Conservation (phyloP, 495 filamentous ascomycete species). For the Neurospora sublineolata region DNA sequence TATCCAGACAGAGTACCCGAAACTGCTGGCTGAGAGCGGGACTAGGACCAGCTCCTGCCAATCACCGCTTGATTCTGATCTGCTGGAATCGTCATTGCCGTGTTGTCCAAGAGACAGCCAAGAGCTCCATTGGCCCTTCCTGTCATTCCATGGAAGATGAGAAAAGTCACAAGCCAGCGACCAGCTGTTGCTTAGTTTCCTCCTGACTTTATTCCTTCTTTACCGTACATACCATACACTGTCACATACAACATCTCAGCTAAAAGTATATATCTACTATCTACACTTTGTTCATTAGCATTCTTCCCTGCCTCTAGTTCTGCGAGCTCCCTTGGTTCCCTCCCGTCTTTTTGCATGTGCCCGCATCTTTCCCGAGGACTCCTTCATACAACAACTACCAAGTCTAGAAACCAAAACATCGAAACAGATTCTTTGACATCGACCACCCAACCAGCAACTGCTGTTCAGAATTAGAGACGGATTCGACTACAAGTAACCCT, state of each 20-base stretch:
- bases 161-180: neutral
- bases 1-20: neutral
- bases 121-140: neutral
- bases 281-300: neutral
- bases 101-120: neutral
- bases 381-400: neutral
- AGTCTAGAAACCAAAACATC: neutral
- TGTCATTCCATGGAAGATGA: neutral
- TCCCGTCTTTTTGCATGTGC: neutral
- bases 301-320: neutral
- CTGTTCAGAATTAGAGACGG: neutral
- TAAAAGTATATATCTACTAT: neutral
- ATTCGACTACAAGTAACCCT: neutral
- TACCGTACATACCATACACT: neutral
- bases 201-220: neutral
- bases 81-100: neutral
- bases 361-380: neutral
- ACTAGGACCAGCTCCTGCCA: constrained; percentile 6
- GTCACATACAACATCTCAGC: neutral
- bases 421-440: neutral
- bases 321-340: neutral
- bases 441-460: neutral
- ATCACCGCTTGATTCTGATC: constrained; percentile 4
- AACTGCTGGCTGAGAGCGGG: neutral
- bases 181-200: neutral